phyloP scores from a whole-genome alignment of 805 yeast genomes.

The Yarrowia divulgata region DNA sequence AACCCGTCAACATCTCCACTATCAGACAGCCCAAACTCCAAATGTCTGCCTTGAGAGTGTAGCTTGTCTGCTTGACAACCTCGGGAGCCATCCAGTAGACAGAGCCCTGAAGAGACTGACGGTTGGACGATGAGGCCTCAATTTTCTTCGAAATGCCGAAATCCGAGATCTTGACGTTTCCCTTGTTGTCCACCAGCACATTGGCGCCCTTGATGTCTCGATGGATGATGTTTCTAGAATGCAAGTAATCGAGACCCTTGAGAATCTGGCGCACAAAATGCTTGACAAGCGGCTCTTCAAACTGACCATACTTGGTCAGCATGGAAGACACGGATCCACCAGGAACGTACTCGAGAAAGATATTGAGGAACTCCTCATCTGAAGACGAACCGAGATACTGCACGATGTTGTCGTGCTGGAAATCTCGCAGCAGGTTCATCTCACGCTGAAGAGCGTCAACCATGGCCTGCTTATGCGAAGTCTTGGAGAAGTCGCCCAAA shows the following conservation, averaged over 20 bases:
- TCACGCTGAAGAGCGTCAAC: conserved; percentile 80
- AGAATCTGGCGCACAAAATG: conserved; percentile 79
- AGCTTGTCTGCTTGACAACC: conserved; percentile 90
- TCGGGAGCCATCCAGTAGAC: conserved; percentile 99
- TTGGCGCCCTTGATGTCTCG: conserved; percentile 91
- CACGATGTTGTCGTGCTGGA: conserved; percentile 92
- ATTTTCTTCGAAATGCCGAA: conserved; percentile 80
- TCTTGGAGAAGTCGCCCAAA: conserved; percentile 56
- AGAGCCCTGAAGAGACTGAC: conserved; percentile 92
- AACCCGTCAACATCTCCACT: conserved; percentile 94
- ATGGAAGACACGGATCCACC: conserved; percentile 76
- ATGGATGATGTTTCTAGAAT: conserved; percentile 77
- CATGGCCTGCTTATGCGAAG: conserved; percentile 57
- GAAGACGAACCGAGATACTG: conserved; percentile 88
- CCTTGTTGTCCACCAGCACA: conserved; percentile 78
- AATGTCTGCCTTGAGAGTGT: conserved; percentile 91
- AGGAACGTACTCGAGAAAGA: conserved; percentile 78
- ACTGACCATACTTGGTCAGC: conserved; percentile 76
- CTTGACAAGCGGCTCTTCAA: conserved; percentile 76
- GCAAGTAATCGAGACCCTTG: conserved; percentile 76
- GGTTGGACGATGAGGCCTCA: conserved; percentile 60
- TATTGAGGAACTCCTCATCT: conserved; percentile 74
- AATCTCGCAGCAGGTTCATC: conserved; percentile 73
- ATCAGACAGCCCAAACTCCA: conserved; percentile 97
- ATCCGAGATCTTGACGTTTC: conserved; percentile 83